Base-by-base conservation (phyloP, 2,329 filamentous ascomycete species). In the Fusarium sp. region DNA sequence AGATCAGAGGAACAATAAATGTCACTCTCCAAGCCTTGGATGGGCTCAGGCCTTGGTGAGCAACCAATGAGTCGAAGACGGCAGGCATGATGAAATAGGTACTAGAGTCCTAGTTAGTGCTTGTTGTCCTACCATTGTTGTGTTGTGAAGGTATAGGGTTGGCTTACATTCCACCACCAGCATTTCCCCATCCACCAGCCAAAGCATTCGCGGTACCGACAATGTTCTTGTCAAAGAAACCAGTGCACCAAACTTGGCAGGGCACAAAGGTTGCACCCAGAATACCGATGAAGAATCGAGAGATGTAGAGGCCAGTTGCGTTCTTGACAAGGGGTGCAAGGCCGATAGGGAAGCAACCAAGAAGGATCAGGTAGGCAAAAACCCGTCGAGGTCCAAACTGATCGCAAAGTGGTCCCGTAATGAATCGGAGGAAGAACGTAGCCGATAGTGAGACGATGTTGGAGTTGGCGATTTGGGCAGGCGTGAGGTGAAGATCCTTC, bases 21-120 rank as follows among this genome's bases (percentile, higher is more conserved):
- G 94, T 89, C 1, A 97, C 90, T 29, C 95, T 90, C 95, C 95
- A 98, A 3, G 95, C 93, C 41, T 91, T 88, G 76, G 93, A 91
- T 3, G 90, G 83, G 1, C 87, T 84, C 64, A 96, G 85, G 8
- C 91, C 90, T 58, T 87, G 87, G 1, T 87, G 79, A 8, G 83
- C 78, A 24, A 93, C 89, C 24, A 97, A 86, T 0, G 93, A 94
- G 82, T 97, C 93, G 83, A 93, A 97, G 67, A 98, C 92, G 6
- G 94, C 94, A 2, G 95, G 95, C 95, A 98, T 97, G 77, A 96
- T 90, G 82, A 97, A 97, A 85, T 97, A 97, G 2, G 95, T 97
- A 75, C 72, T 74, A 13, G 56, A 39, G 3, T n/a, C 14, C 10
- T 6, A 57, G 48, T 74, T 18, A 74, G 72, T 16, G 24, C 8